Evolutionary conservation across 1,139 yeast genomes (phyloP).

Genomic region (Hansenula lynferdii): DNA sequence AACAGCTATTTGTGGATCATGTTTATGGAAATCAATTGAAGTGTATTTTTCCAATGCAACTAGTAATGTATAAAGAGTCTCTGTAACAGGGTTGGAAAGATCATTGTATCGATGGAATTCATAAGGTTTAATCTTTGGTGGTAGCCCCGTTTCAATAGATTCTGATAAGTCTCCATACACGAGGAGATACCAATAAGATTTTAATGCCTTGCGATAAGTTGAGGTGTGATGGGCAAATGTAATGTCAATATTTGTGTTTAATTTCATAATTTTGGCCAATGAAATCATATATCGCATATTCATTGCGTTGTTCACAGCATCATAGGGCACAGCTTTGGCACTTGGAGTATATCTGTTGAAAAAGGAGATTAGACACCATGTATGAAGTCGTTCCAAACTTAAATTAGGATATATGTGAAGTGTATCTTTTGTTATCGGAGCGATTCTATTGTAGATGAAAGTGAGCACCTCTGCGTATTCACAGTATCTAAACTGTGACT

Average conservation of each 20-base stretch:
- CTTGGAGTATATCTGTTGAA: not conserved
- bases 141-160: not conserved
- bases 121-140: not conserved
- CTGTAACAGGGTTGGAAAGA: not conserved
- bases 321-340: not conserved
- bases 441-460: not conserved
- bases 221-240: not conserved
- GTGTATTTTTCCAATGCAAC: not conserved
- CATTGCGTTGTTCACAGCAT: not conserved
- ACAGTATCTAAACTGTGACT: not conserved
- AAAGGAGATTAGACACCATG: not conserved
- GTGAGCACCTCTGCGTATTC: not conserved
- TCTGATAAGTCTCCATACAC: not conserved
- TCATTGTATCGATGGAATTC: not conserved
- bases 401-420: not conserved
- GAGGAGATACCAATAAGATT: conserved; percentile 1
- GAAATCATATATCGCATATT: not conserved
- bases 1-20: not conserved
- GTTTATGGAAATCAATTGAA: not conserved
- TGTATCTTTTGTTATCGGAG: not conserved
- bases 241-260: not conserved
- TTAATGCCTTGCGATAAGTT: not conserved
- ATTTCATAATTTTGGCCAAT: not conserved
- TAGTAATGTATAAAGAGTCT: not conserved
- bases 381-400: not conserved